Conservation (phyloP, 2,329 filamentous ascomycete genomes). For the Fusarium nisikadoi region DNA sequence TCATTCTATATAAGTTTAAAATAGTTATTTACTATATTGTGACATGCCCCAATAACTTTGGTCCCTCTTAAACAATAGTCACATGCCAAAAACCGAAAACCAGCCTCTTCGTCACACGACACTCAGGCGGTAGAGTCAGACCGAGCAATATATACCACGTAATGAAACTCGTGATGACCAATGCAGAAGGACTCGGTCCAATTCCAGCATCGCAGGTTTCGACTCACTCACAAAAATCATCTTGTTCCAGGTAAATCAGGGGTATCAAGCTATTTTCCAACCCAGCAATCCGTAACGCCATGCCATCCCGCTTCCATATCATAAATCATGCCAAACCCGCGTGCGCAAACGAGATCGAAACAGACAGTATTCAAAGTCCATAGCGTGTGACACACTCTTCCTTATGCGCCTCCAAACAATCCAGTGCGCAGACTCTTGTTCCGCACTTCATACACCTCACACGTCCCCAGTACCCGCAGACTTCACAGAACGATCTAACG, state of each 20-base stretch:
- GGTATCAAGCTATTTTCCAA: conserved; percentile 42
- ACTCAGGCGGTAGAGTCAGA: background rate
- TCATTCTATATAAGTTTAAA: background rate
- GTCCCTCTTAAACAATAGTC: background rate
- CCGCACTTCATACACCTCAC: conserved; percentile 82
- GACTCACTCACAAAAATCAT: conserved; percentile 4
- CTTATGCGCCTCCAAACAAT: conserved; percentile 77
- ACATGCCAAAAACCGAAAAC: background rate
- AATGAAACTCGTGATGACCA: background rate
- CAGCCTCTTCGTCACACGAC: background rate
- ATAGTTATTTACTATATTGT: background rate
- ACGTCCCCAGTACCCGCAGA: conserved; percentile 85
- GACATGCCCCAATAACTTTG: background rate
- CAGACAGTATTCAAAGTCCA: conserved; percentile 52
- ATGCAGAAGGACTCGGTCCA: background rate
- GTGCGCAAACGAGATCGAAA: background rate
- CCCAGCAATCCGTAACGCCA: conserved; percentile 37
- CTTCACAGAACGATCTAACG: conserved; percentile 75
- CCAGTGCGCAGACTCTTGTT: conserved; percentile 79
- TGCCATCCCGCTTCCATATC: conserved; percentile 4
- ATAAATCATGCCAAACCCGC: background rate
- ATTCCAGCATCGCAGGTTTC: background rate
- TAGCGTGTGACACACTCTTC: conserved; percentile 77
- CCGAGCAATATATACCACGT: background rate
- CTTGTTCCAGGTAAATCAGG: conserved; percentile 11